Base-by-base conservation (phyloP, 306 rosid species). In the Casuarina cunninghamiana region DNA sequence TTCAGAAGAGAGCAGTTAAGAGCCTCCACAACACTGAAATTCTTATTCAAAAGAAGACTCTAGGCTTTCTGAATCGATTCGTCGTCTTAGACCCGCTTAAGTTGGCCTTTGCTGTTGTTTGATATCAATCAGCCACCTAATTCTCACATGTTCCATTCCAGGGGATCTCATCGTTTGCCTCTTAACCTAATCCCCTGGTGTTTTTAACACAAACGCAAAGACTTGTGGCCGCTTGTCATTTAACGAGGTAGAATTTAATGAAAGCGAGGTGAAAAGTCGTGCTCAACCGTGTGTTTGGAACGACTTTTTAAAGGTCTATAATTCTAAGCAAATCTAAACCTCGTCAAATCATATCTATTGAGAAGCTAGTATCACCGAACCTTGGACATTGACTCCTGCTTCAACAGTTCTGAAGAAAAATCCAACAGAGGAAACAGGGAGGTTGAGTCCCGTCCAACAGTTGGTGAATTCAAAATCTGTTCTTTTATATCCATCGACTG, bases 151-250 rank as follows among this genome's bases (percentile, higher is more conserved):
- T 49, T 44, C 69, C 19, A 21, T 76, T 69, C 19, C 42, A 21
- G 53, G 51, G 49, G 75, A 38, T 5, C 79, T 44, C 60, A 71
- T 51, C 66, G 46, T 41, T 65, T 42, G 79, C 73, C 67, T 71
- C 44, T 10, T 49, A 43, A 55, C 44, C 15, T 49, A 43, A 55
- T 37, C 19, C 53, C 78, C 70, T 26, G 69, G 16, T 58, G 71
- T 70, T 67, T 55, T 62, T 19, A 63, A 74, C 65, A 16, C 46
- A 51, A 72, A 63, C 60, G 69, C 73, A 50, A 72, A 58, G 50
- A 57, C 10, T 85, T 10, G 2, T 77, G 75, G 74, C 77, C 82
- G 70, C 65, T 77, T 72, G 48, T 80, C 71, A 41, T 62, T 74
- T 53, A 43, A 49, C 78, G 65, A 69, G 38, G 63, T 67, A 45